A percentile compares a stretch with the other conserved stretches of the same genome.
Conservation (phyloP, 2,329 filamentous ascomycete species). For the Herpotrichia juniperi region DNA sequence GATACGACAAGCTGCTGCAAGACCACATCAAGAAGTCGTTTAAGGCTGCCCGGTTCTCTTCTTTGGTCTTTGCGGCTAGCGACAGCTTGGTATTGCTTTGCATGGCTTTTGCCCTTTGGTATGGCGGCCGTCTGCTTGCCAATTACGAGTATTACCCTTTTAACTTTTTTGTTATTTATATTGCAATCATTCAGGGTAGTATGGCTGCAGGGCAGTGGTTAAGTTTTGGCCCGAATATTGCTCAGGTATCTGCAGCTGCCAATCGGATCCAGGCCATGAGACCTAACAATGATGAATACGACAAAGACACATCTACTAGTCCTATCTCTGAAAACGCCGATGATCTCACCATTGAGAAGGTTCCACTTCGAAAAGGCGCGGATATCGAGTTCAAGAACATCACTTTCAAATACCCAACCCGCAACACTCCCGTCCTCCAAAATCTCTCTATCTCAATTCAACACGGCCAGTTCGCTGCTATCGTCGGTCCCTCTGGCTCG, state of each 20-base stretch:
- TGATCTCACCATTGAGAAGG: conserved; percentile 65
- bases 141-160: conserved; percentile 48
- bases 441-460: conserved; percentile 51
- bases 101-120: conserved; percentile 64
- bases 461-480: conserved; percentile 59
- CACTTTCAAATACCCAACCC: conserved; percentile 90
- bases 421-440: conserved; percentile 80
- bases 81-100: conserved; percentile 67
- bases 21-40: conserved; percentile 64
- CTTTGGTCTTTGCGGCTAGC: conserved; percentile 68
- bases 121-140: conserved; percentile 32
- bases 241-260: conserved; percentile 21
- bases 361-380: conserved; percentile 74
- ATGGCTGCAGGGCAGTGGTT: conserved; percentile 28
- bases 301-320: neutral
- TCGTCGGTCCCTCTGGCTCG: conserved; percentile 62
- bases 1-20: conserved; percentile 63
- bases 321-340: neutral
- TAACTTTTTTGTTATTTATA: conserved; percentile 57
- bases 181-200: conserved; percentile 50
- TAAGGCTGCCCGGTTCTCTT: conserved; percentile 64
- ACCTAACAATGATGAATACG: neutral
- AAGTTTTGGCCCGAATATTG: conserved; percentile 49
- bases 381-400: conserved; percentile 79
- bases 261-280: conserved; percentile 24